A percentile compares a stretch with the other conserved stretches of the same genome.
phyloP scores from a whole-genome alignment of 1,284 basidiomycete genomes.

The Apiotrichum gamsii region DNA sequence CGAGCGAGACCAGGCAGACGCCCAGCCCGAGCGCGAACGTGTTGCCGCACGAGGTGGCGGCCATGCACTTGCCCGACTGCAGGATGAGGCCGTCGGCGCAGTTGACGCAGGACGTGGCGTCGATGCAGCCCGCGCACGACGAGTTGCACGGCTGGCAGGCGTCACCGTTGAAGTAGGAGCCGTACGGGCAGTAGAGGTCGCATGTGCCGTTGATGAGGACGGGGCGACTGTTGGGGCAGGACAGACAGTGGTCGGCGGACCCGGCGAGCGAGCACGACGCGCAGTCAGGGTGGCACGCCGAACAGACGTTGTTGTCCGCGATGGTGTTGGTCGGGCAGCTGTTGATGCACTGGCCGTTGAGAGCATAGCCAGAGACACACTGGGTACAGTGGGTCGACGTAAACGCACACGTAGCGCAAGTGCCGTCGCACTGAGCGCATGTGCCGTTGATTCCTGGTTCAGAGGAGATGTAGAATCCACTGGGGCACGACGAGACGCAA shows the following conservation, averaged over 20 bases:
- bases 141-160: slow-evolving; percentile 40
- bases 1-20: slow-evolving; percentile 42
- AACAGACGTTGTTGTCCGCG: slow-evolving; percentile 35
- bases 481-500: slow-evolving; percentile 40
- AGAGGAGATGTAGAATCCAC: slow-evolving; percentile 27
- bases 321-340: slow-evolving; percentile 40
- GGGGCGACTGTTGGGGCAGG: slow-evolving; percentile 42
- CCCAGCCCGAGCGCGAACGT: slow-evolving; percentile 35
- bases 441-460: slow-evolving; percentile 26
- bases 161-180: slow-evolving; percentile 35
- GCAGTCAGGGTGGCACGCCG: slow-evolving; percentile 46
- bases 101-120: slow-evolving; percentile 33
- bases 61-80: slow-evolving; percentile 35
- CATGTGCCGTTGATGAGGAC: slow-evolving; percentile 43
- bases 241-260: slow-evolving; percentile 24
- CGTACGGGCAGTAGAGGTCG: slow-evolving; percentile 34
- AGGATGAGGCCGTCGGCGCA: slow-evolving; percentile 38
- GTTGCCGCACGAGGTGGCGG: slow-evolving; percentile 23
- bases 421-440: slow-evolving; percentile 45
- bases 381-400: slow-evolving; percentile 36
- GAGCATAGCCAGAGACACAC: slow-evolving; percentile 35
- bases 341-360: slow-evolving; percentile 39
- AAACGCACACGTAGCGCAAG: slow-evolving; percentile 42
- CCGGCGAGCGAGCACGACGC: slow-evolving; percentile 36
- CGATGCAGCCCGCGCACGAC: slow-evolving; percentile 38